phyloP scores from a whole-genome alignment of 192 early-diverging fungal genomes.

The Phlyctochytrium bullatum region DNA sequence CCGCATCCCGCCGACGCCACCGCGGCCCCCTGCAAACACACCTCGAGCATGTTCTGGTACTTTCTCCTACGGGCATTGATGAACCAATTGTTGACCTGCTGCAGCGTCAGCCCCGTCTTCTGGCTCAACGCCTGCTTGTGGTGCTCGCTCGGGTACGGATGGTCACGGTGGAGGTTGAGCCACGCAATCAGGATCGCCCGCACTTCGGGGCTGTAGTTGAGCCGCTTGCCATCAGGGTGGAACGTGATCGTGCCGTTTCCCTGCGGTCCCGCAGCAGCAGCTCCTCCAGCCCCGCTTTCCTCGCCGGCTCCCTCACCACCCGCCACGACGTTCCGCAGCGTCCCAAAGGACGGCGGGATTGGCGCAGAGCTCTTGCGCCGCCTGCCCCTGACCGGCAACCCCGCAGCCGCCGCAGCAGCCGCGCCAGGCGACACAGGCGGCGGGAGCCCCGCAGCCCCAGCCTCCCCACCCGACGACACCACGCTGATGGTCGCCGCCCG shows the following conservation, averaged over 20 bases:
- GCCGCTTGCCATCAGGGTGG: conserved; percentile 15
- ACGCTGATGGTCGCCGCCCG: no score
- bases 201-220: conserved; percentile 26
- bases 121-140: conserved; percentile 53
- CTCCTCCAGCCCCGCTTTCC: not conserved
- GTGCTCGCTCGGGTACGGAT: conserved; percentile 69
- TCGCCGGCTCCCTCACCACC: not conserved
- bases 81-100: conserved; percentile 76
- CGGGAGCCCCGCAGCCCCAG: not conserved
- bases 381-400: no score
- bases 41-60: conserved; percentile 51
- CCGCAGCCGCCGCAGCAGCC: not conserved
- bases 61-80: conserved; percentile 68
- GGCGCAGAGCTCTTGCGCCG: no score
- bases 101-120: conserved; percentile 56
- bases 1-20: not conserved
- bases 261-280: not conserved
- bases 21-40: conserved; percentile 3
- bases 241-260: not conserved
- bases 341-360: no score
- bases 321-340: no score
- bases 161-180: conserved; percentile 56
- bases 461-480: not conserved
- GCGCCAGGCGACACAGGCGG: not conserved
- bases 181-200: conserved; percentile 56